Base-by-base conservation (phyloP, 805 yeast genomes). In the Danielia reshetovae region DNA sequence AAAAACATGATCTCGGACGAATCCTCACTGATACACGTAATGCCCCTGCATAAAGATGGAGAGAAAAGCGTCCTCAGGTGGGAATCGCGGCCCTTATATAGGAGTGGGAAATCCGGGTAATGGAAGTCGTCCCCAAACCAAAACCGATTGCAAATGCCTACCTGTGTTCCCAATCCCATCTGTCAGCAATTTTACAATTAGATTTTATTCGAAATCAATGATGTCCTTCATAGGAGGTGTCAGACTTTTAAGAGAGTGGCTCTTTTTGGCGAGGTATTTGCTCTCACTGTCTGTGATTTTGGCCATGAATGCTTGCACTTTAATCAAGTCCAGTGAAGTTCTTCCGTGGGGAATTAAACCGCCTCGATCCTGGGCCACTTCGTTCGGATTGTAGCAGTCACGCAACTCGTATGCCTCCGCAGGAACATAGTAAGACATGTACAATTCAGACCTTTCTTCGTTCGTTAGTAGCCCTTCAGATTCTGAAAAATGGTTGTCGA, bases 1-100 rank as follows among this genome's bases (percentile, higher is more conserved):
- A 90, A 90, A 90, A 86, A 93, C 97, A 90, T 95, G 95, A 89
- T 88, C 98, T 90, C 98, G 97, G 98, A 93, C 96, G 96, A 89
- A 88, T 93, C 98, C 97, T 90, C 98, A 90, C 96, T 89, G 97
- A 90, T 88, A 87, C 95, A 95, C 96, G 97, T 93, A 90, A 88
- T 90, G 96, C 97, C 97, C 98, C 83, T 84, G 98, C 97, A 90
- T 87, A 90, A 90, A 82, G 97, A 89, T 85, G 72, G 63, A 61
- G 72, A 69, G 59, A 61, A 51, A 51, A 19, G 7, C n/a, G 6
- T 14, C 4, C 7, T 7, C 5, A 7, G 13, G 32, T n/a, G 18
- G 38, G 40, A 21, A 7, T 13, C 18, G 25, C 15, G 18, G 10
- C 18, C 22, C 31, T 32, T 30, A 36, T 46, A 44, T 39, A 42